Base-by-base conservation (phyloP, 345 rosid genomes). In the Firmiana major region DNA sequence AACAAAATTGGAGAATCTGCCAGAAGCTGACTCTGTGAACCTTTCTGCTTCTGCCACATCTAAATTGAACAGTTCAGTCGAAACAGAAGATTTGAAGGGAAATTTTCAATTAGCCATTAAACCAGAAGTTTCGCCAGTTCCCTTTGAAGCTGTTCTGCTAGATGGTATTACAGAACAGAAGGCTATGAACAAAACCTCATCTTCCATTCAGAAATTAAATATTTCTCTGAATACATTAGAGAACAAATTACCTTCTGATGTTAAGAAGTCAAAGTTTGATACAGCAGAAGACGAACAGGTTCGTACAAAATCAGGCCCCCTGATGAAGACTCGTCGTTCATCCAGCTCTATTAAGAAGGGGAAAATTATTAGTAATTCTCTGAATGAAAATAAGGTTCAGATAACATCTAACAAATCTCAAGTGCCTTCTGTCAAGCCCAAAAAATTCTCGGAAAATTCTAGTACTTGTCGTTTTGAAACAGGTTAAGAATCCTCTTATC, bases 391-490 rank as follows among this genome's bases (percentile, higher is more conserved):
- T 74, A 96, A 89, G 88, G 81, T 84, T 83, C 94, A 85, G 81
- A 77, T 83, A 38, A 63, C 76, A 54, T 83, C 84, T 64, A 82
- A 67, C 79, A 93, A 89, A 85, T 60, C 89, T 79, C 93, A 84
- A 79, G 74, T 82, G 82, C 78, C 76, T 73, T 53, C 86, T 65
- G 55, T 78, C 73, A 96, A 92, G 87, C 81, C 89, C 73, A 91
- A 85, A 83, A 93, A 84, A 80, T 38, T 83, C 58, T 79, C 76
- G 73, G 94, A 92, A 81, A 90, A 84, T 85, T 81, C 92, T 74
- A 80, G 91, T 75, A 79, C 82, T 57, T 90, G 94, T 36, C 98
- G 88, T 74, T 87, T 91, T 89, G 98, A 93, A 80, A 88, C 95
- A 86, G 97, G 99, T 92, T 72, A 49, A 90, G 16, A 57, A 40